These are phyloP conservation scores for Cicer bijugum DNA, from an alignment of 306 rosid genomes.

Conservation along the genomic window DNA sequence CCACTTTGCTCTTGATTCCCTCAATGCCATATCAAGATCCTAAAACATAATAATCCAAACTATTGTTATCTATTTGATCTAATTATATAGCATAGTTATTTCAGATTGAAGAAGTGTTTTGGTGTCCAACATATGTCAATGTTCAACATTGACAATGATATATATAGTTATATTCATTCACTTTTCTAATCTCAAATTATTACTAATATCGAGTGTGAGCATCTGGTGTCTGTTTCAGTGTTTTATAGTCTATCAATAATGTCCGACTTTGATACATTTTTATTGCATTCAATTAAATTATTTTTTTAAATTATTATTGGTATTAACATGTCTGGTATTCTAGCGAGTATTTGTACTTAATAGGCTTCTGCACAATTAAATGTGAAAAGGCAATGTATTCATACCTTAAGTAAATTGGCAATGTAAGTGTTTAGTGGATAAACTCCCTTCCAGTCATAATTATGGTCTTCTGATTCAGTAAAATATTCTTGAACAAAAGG, in stretches of 20 bases:
- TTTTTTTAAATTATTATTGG: no score
- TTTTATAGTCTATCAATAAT: not conserved
- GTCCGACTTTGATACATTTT: no score
- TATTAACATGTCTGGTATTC: no score
- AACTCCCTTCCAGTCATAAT: slow-evolving; percentile 55
- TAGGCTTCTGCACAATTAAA: not conserved
- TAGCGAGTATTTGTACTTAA: no score
- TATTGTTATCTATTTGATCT: not conserved
- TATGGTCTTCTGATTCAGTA: slow-evolving; percentile 44
- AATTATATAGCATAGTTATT: not conserved
- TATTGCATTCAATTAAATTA: no score
- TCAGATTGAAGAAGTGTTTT: not conserved
- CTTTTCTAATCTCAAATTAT: not conserved
- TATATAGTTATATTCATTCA: not conserved
- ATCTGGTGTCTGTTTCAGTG: not conserved
- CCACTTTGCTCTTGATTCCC: slow-evolving; percentile 51
- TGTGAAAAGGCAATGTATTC: not conserved
- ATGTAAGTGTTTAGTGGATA: slow-evolving; percentile 50
- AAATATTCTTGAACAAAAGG: slow-evolving; percentile 59
- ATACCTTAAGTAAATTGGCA: slow-evolving; percentile 51
- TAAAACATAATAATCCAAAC: slow-evolving; percentile 31
- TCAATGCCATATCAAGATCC: slow-evolving; percentile 50
- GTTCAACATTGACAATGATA: not conserved
- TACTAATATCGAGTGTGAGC: not conserved
- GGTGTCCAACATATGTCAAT: not conserved